Evolutionary conservation across 179 eudicot species (phyloP), one percentile per base, ranked within the genome.

Genomic region (Beta corolliflora): DNA sequence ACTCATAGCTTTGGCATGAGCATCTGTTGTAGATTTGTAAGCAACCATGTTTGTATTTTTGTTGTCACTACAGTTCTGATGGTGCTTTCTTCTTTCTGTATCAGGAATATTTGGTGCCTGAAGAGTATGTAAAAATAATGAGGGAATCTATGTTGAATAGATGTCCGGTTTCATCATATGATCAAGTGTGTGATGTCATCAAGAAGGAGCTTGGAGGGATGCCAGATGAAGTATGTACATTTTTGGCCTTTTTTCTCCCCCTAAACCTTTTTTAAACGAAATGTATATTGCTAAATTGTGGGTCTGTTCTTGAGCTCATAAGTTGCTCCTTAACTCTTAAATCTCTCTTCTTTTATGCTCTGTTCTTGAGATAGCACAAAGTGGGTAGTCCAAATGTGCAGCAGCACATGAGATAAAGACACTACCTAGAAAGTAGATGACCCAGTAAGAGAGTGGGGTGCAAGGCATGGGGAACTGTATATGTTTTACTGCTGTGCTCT

Each of bases 131-230:
- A 14, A 75, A 82, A 67, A 88, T 87, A 79, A 90, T 97, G 99
- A 90, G 98, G 85, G 90, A 91, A 72, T 97, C 98, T 83, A 89
- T 97, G 97, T 80, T 97, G 83, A 92, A 97, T 86, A 90, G 84
- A 84, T 97, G 99, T 84, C 99, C 99, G 25, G 97, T 91, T 82
- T 93, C 98, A 12, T 89, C 99, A 58, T 93, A 92, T 85, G 95
- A 97, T 80, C 94, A 97, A 89, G 98, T 97, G 45, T 89, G 93
- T 82, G 90, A 90, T 86, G 97, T 93, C 80, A 73, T 97, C 64
- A 89, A 85, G 88, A 94, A 85, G 83, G 98, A 97, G 86, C 97
- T 97, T 83, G 99, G 99, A 77, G 97, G 93, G 79, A 65, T 84
- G 66, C 99, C 99, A 46, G 92, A 96, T 79, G 92, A 96, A 86